Percentiles rank a stretch among this genome's conserved stretches.
phyloP scores from a whole-genome alignment of 352 stramenopile genomes.

The Phytophthora constricta region DNA sequence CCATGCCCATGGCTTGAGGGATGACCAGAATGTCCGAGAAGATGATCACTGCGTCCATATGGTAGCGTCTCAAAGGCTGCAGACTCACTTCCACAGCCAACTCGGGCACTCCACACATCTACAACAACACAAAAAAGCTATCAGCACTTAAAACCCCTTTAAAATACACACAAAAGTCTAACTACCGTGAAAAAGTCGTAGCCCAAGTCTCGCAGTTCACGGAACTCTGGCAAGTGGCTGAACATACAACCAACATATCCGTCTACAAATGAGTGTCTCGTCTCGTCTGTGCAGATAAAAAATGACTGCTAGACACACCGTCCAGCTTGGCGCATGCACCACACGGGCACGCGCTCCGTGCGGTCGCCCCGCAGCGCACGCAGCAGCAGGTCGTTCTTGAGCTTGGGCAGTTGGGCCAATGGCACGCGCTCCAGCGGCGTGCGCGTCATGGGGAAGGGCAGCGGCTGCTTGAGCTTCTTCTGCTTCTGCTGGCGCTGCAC shows the following conservation, averaged over 20 bases:
- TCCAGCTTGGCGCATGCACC: conserved; percentile 98
- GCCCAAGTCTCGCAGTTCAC: conserved; percentile 77
- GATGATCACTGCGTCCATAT: conserved; percentile 98
- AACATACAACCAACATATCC: background rate
- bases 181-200: conserved; percentile 91
- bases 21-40: conserved; percentile 99
- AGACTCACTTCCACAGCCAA: conserved; percentile 96
- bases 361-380: conserved; percentile 86
- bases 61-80: conserved; percentile 94
- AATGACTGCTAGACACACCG: conserved; percentile 60
- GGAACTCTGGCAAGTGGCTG: conserved; percentile 90
- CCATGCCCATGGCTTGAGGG: conserved; percentile 96
- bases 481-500: conserved; percentile 62
- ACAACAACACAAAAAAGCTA: background rate
- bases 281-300: background rate
- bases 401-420: conserved; percentile 72
- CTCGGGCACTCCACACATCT: conserved; percentile 88
- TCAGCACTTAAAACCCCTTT: too few relatives aligned
- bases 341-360: conserved; percentile 94
- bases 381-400: conserved; percentile 92
- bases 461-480: conserved; percentile 18
- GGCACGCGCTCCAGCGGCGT: conserved; percentile 77
- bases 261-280: background rate
- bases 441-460: conserved; percentile 69
- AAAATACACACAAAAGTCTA: too few relatives aligned